These are phyloP conservation scores for Brettanomyces anomalus DNA, from an alignment of 805 yeast species.

Conservation along the genomic window DNA sequence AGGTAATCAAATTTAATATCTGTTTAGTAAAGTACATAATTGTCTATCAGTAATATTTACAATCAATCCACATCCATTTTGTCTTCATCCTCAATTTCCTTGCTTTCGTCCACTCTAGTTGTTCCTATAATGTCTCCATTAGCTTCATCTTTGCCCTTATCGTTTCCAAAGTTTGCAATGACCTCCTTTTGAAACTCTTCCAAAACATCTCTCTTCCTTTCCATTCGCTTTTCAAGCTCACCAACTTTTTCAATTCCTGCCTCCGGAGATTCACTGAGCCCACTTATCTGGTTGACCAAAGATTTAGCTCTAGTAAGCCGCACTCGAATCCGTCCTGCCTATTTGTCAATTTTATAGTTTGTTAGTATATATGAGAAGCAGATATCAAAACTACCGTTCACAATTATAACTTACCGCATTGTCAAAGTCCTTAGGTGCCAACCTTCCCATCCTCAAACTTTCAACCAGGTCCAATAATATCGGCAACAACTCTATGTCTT, in stretches of 20 bases:
- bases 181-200: slow-evolving; percentile 8
- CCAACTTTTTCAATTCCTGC: slow-evolving; percentile 26
- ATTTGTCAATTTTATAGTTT: not conserved
- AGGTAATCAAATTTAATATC: too few relatives aligned
- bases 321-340: slow-evolving; percentile 37
- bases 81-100: not conserved
- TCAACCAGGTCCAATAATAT: slow-evolving; percentile 32
- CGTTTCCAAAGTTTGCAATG: not conserved
- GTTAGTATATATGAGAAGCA: not conserved
- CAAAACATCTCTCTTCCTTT: slow-evolving; percentile 19
- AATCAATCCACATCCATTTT: slow-evolving; percentile 1
- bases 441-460: slow-evolving; percentile 29
- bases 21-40: too few relatives aligned
- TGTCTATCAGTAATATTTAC: not conserved
- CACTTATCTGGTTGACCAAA: slow-evolving; percentile 33
- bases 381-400: too few relatives aligned
- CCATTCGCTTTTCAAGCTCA: slow-evolving; percentile 24
- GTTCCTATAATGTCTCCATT: too few relatives aligned
- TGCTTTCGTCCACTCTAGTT: not conserved
- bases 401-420: slow-evolving; percentile 26
- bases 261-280: slow-evolving; percentile 34
- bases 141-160: not conserved
- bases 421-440: slow-evolving; percentile 34
- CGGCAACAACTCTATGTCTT: slow-evolving; percentile 30
- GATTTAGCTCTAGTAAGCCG: slow-evolving; percentile 29